Evolutionary conservation across 352 stramenopile species (phyloP).

Genomic region (Phytophthora pisi): DNA sequence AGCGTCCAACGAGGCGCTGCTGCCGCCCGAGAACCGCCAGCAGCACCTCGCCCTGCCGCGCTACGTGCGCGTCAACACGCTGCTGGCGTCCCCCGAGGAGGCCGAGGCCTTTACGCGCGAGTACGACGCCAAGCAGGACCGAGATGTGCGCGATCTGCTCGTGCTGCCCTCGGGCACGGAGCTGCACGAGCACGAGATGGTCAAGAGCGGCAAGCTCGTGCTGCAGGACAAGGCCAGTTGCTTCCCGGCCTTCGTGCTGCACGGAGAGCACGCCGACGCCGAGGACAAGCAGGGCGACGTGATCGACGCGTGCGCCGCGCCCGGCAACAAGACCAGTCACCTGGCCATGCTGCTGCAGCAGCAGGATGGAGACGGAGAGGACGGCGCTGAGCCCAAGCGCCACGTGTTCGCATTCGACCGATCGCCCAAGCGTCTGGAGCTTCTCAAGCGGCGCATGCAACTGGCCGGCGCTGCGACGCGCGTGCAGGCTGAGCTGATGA

Average conservation of each 20-base stretch:
- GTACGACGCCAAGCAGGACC: slow-evolving; percentile 74
- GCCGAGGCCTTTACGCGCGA: slow-evolving; percentile 52
- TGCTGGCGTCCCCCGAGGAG: slow-evolving; percentile 64
- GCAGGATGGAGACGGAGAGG: slow-evolving; percentile 47
- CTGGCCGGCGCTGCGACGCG: slow-evolving; percentile 78
- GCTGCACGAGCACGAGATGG: slow-evolving; percentile 84
- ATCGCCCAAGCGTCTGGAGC: slow-evolving; percentile 81
- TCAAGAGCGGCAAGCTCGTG: slow-evolving; percentile 88
- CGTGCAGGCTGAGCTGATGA: slow-evolving; percentile 84
- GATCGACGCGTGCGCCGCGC: slow-evolving; percentile 97
- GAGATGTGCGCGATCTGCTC: slow-evolving; percentile 91
- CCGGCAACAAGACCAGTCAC: slow-evolving; percentile 99
- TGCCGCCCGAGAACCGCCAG: slow-evolving; percentile 82
- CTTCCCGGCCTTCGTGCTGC: slow-evolving; percentile 95
- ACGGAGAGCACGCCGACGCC: slow-evolving; percentile 65
- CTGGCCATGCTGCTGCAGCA: slow-evolving; percentile 92
- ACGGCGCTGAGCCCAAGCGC: slow-evolving; percentile 43
- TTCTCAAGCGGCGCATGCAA: slow-evolving; percentile 90
- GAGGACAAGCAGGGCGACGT: slow-evolving; percentile 77
- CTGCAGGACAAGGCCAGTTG: slow-evolving; percentile 98
- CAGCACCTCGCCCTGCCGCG: slow-evolving; percentile 70
- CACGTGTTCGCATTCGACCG: slow-evolving; percentile 96
- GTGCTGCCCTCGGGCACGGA: slow-evolving; percentile 90
- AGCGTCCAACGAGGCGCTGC: slow-evolving; percentile 73
- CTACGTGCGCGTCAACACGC: slow-evolving; percentile 95